Evolutionary conservation across 179 eudicot species (phyloP), one percentile per base, ranked within the genome.

Genomic region (Vitellaria paradoxa): DNA sequence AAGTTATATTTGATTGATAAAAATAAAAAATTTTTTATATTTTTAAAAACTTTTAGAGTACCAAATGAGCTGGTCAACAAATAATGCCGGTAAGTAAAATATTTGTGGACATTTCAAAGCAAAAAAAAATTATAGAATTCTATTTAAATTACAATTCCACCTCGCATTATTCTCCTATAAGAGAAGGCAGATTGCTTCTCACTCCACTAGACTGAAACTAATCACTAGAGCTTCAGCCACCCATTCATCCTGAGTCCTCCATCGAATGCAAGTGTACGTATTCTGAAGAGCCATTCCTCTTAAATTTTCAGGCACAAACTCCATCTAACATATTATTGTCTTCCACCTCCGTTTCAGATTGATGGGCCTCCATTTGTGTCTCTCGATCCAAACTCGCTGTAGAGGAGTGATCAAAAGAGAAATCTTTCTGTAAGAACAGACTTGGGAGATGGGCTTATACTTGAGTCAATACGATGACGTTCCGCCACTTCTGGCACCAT

Each of bases 361-460:
- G 80, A 18, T 79, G 84, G 50, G 9, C 46, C 65, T 63, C 82
- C 26, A 13, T 26, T 14, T 6, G 69, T 21, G 10, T 42, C 42
- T 81, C 67, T 14, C 72, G 83, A 53, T 77, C 75, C 49, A 53
- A 64, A 47, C 70, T 83, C 15, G 50, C 18, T 47, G 71, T 61
- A 37, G 70, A 60, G 60, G 61, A 59, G 20, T 45, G 73, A 77
- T 77, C 82, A 52, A 77, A 17, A 8, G 85, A 81, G 57, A 82
- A 76, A 37, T 80, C 77, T 24, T 74, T 83, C n/a, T 81, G 87
- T 24, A 88, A 67, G 17, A 85, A 85, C 89, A 30, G 87, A 86
- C 40, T 78, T 85, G 21, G 91, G 91, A 69, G 89, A 85, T 3
- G 81, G 66, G 15, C 79, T 74, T 52, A 88, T 65, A 71, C 75